Base-by-base conservation (phyloP, 1,139 yeast species). In the Zygosaccharomyces pseudobailii region DNA sequence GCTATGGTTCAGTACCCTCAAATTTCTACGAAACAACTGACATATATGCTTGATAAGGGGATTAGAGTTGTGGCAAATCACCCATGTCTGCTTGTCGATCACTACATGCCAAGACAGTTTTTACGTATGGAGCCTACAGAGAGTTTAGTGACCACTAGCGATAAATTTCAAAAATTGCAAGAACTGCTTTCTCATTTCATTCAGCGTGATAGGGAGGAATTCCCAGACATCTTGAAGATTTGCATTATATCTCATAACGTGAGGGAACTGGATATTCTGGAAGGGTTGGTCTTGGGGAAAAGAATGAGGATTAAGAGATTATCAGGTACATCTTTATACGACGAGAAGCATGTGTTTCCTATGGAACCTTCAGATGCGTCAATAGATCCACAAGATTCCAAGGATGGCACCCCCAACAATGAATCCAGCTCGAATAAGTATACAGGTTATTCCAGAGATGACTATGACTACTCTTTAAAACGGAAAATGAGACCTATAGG, bases 11-110 rank as follows among this genome's bases (percentile, higher is more conserved):
- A 49, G 28, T 51, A 51, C 33, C 60, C 63, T 8, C 39, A 52
- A 22, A 52, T 67, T 47, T 53, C 68, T 5, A 58, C 62, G 30
- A 52, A 55, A 6, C 69, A 70, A 31, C 55, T 73, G 59, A 62
- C 67, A 25, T 66, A 67, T 22, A 55, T 81, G 36, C 68, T 84
- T 24, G 72, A 73, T 44, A 74, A 76, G 8, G 82, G 79, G 56
- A 61, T 82, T 7, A 61, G 71, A 28, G 72, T 75, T 19, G 69
- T 82, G 0, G 71, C 75, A 3, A 79, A 76, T 56, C 89, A 85
- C 61, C 88, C 90, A 1, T 79, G 84, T 34, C 67, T 84, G 38
- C 61, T 84, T 35, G 89, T 84, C 30, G 87, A 84, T 57, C 92
- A 85, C 62, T 84, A 80, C 56, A 80, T 84, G 60, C 88, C 92